Conservation (phyloP, 192 early-diverging fungal species). For the Kickxella alabastrina region DNA sequence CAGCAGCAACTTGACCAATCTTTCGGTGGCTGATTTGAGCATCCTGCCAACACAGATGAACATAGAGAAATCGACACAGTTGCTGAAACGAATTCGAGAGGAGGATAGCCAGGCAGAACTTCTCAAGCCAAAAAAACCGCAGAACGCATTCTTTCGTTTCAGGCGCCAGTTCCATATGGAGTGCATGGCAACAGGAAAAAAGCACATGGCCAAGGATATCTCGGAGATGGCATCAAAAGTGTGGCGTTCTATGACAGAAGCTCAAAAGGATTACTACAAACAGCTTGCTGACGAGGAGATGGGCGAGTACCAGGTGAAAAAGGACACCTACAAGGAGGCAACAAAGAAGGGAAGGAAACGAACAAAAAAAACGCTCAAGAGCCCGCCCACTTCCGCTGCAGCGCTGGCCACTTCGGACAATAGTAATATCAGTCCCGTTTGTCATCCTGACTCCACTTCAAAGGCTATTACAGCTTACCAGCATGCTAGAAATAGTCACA, state of each 20-base stretch:
- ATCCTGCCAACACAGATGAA: neutral
- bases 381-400: neutral
- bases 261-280: neutral
- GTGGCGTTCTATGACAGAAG: neutral
- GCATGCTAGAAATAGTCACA: no score
- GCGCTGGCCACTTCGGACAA: neutral
- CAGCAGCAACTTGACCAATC: neutral
- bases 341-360: neutral
- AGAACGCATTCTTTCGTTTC: neutral
- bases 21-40: no score
- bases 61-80: neutral
- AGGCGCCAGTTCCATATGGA: neutral
- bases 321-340: neutral
- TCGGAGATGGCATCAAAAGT: neutral
- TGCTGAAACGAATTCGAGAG: slow-evolving; percentile 2
- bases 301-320: neutral
- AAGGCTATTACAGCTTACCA: no score
- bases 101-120: neutral
- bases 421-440: neutral
- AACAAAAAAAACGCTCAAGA: neutral
- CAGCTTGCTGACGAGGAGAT: neutral
- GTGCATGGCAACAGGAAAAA: neutral
- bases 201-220: slow-evolving; percentile 1
- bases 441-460: no score
- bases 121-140: neutral